Evolutionary conservation across 768 basidiomycete genomes (phyloP), one percentile per base, ranked within the genome.

Genomic region (Lactifluus hygrophoroides): DNA sequence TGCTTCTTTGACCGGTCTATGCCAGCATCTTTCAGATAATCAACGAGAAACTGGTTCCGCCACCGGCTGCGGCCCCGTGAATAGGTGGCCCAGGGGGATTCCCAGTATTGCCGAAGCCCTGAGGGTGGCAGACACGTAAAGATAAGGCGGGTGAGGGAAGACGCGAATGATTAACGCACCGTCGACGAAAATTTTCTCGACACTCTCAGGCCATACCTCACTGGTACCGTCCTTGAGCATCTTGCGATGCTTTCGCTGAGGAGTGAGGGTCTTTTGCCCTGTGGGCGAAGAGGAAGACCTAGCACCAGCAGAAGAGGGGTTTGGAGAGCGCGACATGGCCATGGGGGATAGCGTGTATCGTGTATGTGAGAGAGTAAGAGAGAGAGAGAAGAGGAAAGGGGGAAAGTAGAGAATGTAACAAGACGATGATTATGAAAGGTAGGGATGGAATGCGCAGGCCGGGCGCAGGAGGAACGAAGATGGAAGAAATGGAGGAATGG

Each of bases 1-100:
- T 91, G 89, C 70, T 91, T 90, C 77, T 90, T 90, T 45, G 86
- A 79, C 42, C 89, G 83, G 27, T 77, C 77, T 68, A 91, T 80
- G 55, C 84, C 85, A 37, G 77, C 74, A 63, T 81, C 83, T 55
- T 83, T 77, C 58, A 91, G 80, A 66, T 87, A 85, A 63, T 90
- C 87, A 68, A 90, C 88, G 61, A 91, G 80, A 69, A 85, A 91
- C 72, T 90, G 88, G 72, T 90, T 90, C 51, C 88, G 80, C 86
- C 86, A 88, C 57, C 87, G 75, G 64, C 83, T 85, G 65, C 88
- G 83, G 32, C 88, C 88, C 21, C 86, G 83, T 30, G 85, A 85
- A 69, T 85, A 88, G 40, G 83, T 85, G 0, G 88, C 88, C 80
- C 85, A 88, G 0, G 86, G 88, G 0, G 87, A 88, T 27, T 83